These are phyloP conservation scores for Ophiostoma sp. DNA, from an alignment of 2,329 filamentous ascomycete genomes.

Conservation along the genomic window DNA sequence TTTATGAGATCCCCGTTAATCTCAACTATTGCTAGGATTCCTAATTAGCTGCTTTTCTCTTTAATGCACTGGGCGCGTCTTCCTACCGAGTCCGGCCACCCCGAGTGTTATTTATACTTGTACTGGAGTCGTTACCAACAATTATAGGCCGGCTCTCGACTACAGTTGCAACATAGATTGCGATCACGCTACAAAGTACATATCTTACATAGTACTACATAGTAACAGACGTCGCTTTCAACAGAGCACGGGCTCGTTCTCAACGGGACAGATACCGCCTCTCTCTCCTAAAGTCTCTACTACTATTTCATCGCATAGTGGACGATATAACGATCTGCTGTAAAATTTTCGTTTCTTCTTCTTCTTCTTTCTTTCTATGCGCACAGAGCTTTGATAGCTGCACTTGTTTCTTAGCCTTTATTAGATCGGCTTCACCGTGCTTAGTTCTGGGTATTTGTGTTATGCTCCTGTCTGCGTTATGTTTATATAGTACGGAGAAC, in stretches of 20 bases:
- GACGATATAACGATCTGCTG: too few relatives aligned
- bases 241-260: background rate
- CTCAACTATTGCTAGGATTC: background rate
- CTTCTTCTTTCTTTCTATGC: background rate
- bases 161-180: background rate
- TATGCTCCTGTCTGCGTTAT: background rate
- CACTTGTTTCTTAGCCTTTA: background rate
- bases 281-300: background rate
- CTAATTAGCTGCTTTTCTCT: background rate
- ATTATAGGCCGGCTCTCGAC: background rate
- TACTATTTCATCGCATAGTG: background rate
- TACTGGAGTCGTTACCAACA: background rate
- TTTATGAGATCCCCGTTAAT: background rate
- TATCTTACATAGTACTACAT: too few relatives aligned
- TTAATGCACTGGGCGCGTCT: constrained; percentile 13
- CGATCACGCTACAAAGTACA: too few relatives aligned
- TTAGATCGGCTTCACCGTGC: background rate
- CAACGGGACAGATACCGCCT: background rate
- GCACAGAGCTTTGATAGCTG: constrained; percentile 3
- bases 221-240: background rate
- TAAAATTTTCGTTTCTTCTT: background rate
- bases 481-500: too few relatives aligned
- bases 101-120: background rate
- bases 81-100: constrained; percentile 13
- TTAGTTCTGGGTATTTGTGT: too few relatives aligned